A percentile compares a stretch with the other conserved stretches of the same genome.
Conservation (phyloP, 164 flowering plant species). For the Taxillus chinensis region DNA sequence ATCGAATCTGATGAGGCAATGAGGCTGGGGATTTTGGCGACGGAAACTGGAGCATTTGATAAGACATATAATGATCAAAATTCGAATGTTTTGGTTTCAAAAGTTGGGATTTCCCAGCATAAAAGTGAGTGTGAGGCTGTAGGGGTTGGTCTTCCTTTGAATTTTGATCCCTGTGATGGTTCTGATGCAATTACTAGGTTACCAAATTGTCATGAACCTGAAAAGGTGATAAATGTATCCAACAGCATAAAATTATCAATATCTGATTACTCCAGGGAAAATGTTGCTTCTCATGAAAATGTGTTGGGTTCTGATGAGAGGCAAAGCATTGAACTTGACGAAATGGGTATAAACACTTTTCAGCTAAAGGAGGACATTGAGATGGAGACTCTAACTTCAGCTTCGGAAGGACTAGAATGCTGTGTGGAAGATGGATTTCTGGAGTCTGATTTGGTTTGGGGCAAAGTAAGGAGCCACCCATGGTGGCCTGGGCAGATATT, state of each 20-base stretch:
- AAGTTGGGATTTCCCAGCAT: neutral
- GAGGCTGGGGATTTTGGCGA: neutral
- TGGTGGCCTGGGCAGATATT: constrained; percentile 99
- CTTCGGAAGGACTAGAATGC: constrained; percentile 9
- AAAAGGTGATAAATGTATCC: neutral
- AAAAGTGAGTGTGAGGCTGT: neutral
- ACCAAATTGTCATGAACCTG: neutral
- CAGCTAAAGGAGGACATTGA: neutral
- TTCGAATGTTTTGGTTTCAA: neutral
- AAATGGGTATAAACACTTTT: neutral
- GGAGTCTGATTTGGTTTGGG: constrained; percentile 71
- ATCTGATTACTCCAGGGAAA: neutral
- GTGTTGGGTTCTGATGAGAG: neutral
- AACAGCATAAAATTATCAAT: neutral
- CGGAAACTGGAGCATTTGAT: neutral
- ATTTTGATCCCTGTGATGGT: constrained; percentile 7
- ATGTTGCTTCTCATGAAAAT: neutral
- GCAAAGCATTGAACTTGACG: neutral
- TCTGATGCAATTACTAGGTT: neutral
- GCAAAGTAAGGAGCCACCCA: constrained; percentile 79
- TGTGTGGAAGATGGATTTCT: constrained; percentile 8
- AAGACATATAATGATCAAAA: neutral
- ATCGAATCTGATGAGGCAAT: neutral
- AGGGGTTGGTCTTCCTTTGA: constrained; percentile 7
- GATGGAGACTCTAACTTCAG: constrained; percentile 1